Conservation (phyloP, 306 rosid species). For the Oemleria cerasiformis region DNA sequence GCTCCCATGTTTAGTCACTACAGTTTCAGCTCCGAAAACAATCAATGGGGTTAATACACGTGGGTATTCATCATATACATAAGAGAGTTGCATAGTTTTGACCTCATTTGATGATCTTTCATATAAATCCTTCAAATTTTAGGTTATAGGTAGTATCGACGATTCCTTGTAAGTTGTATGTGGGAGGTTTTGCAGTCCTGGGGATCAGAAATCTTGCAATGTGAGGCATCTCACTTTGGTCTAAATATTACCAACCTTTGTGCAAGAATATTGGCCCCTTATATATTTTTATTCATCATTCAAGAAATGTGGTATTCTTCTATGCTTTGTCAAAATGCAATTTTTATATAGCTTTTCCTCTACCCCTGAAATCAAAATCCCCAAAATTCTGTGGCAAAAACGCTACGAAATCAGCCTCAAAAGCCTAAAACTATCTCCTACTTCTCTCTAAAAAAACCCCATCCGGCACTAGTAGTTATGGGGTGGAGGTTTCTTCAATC, state of each 20-base stretch:
- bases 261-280: background rate
- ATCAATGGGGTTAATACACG: conserved; percentile 40
- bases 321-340: background rate
- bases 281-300: conserved; percentile 7
- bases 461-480: too few species aligned
- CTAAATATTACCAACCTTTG: conserved; percentile 5
- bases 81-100: conserved; percentile 38
- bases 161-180: conserved; percentile 16
- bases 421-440: too few species aligned
- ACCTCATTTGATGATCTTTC: conserved; percentile 22
- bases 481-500: too few species aligned
- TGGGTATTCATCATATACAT: conserved; percentile 43
- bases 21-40: conserved; percentile 46
- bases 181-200: background rate
- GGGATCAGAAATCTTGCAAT: background rate
- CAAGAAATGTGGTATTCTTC: background rate
- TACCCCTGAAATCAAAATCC: background rate
- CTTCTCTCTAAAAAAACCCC: too few species aligned
- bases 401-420: background rate
- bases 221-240: conserved; percentile 6
- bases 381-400: background rate
- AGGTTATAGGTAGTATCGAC: conserved; percentile 31
- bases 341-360: background rate
- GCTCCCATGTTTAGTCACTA: conserved; percentile 47
- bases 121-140: conserved; percentile 11